Evolutionary conservation across 1,284 basidiomycete genomes (phyloP).

Genomic region (Austropuccinia psidii): DNA sequence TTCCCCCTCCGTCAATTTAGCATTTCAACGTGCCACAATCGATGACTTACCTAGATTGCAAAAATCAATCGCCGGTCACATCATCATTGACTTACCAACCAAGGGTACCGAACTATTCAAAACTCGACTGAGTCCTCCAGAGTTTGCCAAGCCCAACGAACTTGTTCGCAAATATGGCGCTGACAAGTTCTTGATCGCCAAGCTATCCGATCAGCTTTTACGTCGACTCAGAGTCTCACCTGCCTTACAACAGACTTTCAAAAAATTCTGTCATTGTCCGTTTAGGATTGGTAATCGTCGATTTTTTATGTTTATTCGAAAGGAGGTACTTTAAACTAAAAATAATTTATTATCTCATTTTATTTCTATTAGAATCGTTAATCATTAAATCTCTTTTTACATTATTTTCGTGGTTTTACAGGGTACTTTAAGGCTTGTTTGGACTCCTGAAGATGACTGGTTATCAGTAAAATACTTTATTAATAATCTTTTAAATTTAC

Average conservation of each 20-base stretch:
- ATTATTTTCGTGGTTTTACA: neutral
- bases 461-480: constrained; percentile 2
- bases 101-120: neutral
- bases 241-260: neutral
- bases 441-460: neutral
- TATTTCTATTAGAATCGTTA: neutral
- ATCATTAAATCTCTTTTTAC: neutral
- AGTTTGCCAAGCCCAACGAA: neutral
- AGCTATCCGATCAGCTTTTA: neutral
- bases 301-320: constrained; percentile 1
- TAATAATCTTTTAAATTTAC: constrained; percentile 6
- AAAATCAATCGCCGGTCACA: neutral
- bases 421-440: neutral
- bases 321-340: neutral
- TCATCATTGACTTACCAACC: neutral
- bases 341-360: neutral
- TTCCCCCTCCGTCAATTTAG: neutral
- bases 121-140: neutral
- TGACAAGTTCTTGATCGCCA: neutral
- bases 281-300: constrained; percentile 9
- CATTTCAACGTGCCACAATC: neutral
- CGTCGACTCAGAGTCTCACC: neutral
- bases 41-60: neutral
- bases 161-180: constrained; percentile 21
- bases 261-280: neutral